A percentile compares a stretch with the other conserved stretches of the same genome.
Conservation (phyloP, 495 filamentous ascomycete genomes). For the Tetracladium setigerum region DNA sequence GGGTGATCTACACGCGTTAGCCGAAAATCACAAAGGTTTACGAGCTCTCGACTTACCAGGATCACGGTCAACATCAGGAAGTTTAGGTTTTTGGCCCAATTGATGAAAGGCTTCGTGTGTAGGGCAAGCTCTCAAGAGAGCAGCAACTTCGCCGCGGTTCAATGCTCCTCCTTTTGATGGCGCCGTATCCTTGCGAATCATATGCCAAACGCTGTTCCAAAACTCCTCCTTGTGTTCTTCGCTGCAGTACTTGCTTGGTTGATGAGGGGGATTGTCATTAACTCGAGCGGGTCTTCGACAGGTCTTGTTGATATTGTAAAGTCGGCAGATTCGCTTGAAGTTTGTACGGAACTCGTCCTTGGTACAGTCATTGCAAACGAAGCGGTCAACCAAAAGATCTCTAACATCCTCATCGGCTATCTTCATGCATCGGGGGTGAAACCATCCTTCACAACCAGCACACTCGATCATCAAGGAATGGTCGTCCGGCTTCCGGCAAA, state of each 20-base stretch:
- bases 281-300: constrained; percentile 56
- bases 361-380: constrained; percentile 60
- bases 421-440: constrained; percentile 60
- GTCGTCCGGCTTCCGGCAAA: constrained; percentile 63
- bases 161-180: constrained; percentile 15
- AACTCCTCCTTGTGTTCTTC: constrained; percentile 46
- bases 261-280: constrained; percentile 22
- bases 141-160: constrained; percentile 43
- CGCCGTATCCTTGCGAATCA: constrained; percentile 14
- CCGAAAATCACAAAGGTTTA: not conserved
- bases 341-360: constrained; percentile 47
- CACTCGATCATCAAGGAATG: constrained; percentile 73
- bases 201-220: constrained; percentile 40
- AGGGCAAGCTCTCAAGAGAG: constrained; percentile 37
- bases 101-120: constrained; percentile 47
- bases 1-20: constrained; percentile 4
- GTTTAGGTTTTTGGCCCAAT: constrained; percentile 39
- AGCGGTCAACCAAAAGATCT: constrained; percentile 51
- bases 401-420: constrained; percentile 53
- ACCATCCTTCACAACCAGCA: constrained; percentile 68
- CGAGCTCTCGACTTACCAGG: constrained; percentile 5
- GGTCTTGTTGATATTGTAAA: constrained; percentile 26
- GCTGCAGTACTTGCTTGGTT: constrained; percentile 60
- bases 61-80: constrained; percentile 4
- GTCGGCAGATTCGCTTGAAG: constrained; percentile 65